Evolutionary conservation across 805 yeast species (phyloP).

Genomic region (Lachancea thermotolerans): DNA sequence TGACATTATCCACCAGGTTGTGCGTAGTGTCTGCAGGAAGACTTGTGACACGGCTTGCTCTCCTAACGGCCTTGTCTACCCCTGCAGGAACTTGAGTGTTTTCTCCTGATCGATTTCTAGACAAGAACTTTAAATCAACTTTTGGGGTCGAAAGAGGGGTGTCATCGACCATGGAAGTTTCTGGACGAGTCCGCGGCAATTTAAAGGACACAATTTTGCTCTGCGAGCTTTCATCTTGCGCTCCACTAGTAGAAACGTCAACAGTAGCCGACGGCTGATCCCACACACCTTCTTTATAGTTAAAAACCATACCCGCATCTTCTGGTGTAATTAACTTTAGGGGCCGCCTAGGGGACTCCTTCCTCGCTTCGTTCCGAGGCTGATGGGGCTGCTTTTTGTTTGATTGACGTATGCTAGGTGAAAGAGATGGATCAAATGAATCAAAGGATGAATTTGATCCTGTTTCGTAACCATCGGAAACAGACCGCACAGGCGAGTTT

Average conservation of each 20-base stretch:
- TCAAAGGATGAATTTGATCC: conserved; percentile 7
- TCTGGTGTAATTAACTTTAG: conserved; percentile 20
- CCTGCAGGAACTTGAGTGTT: neutral
- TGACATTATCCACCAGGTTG: conserved; percentile 12
- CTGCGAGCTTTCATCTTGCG: conserved; percentile 9
- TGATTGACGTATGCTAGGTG: conserved; percentile 6
- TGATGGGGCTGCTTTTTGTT: neutral
- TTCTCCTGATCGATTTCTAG: neutral
- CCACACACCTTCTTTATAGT: conserved; percentile 23
- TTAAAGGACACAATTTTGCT: conserved; percentile 7
- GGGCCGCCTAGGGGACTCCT: conserved; percentile 2
- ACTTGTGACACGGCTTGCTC: neutral
- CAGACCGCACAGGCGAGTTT: neutral
- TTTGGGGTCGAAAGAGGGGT: conserved; percentile 26
- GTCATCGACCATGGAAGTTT: conserved; percentile 14
- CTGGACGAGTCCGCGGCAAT: conserved; percentile 6
- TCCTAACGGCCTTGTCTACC: neutral
- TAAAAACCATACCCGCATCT: conserved; percentile 23
- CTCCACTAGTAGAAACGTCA: conserved; percentile 21
- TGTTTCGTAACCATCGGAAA: conserved; percentile 3
- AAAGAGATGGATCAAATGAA: conserved; percentile 3
- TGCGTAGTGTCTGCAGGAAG: conserved; percentile 5
- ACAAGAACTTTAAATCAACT: conserved; percentile 13
- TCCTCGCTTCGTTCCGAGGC: neutral
- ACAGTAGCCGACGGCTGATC: conserved; percentile 18